phyloP scores from a whole-genome alignment of 257 asterid species.

The Solanum habrochaites region DNA sequence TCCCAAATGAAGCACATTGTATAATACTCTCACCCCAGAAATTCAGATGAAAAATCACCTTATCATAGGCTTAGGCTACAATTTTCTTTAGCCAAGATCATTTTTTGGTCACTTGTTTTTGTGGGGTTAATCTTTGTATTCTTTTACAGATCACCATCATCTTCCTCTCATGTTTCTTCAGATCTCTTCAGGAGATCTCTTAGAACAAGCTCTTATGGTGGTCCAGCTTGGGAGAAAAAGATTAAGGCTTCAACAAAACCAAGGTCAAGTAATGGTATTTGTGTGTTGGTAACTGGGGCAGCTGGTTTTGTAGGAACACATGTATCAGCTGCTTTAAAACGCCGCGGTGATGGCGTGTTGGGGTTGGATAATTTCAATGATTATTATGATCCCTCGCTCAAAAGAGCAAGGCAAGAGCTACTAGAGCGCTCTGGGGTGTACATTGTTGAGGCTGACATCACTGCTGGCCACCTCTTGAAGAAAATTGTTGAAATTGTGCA shows the following conservation, averaged over 20 bases:
- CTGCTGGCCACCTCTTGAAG: too few species aligned
- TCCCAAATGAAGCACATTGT: conserved; percentile 85
- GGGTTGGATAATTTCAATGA: conserved; percentile 81
- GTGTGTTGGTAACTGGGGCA: conserved; percentile 91
- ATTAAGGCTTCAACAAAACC: conserved; percentile 65
- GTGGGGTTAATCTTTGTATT: conserved; percentile 64
- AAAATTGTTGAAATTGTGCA: too few species aligned
- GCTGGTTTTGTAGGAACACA: conserved; percentile 97
- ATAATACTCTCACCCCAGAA: conserved; percentile 75
- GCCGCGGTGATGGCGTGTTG: conserved; percentile 90
- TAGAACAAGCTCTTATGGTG: conserved; percentile 49
- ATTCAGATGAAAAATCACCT: conserved; percentile 88
- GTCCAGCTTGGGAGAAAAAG: conserved; percentile 53
- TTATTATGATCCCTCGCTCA: conserved; percentile 74
- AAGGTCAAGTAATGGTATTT: conserved; percentile 71
- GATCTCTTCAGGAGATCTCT: conserved; percentile 87
- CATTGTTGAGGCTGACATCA: conserved; percentile 98
- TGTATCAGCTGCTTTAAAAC: conserved; percentile 80
- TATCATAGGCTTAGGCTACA: conserved; percentile 63
- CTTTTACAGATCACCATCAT: conserved; percentile 67
- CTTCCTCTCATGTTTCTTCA: conserved; percentile 33
- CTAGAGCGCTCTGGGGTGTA: conserved; percentile 69
- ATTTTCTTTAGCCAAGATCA: conserved; percentile 62
- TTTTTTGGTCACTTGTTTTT: conserved; percentile 78
- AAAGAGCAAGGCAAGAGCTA: conserved; percentile 69